Evolutionary conservation across 306 rosid species (phyloP).

Genomic region (Carpinus fangiana): DNA sequence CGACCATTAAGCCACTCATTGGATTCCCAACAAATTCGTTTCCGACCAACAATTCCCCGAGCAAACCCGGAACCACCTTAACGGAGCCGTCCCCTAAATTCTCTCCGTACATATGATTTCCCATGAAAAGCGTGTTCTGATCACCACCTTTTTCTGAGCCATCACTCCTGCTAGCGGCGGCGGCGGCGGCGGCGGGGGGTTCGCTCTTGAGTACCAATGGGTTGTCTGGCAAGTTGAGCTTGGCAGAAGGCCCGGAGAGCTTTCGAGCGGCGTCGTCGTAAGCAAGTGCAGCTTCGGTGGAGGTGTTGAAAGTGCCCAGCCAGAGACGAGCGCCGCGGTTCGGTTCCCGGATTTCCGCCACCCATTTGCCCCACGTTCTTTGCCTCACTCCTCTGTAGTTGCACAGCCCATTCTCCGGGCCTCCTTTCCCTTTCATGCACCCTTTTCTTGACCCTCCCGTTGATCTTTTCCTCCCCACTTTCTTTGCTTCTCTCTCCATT

Average conservation of each 20-base stretch:
- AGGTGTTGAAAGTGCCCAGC: conserved; percentile 40
- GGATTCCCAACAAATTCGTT: background rate
- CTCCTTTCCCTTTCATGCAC: conserved; percentile 39
- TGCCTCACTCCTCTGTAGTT: conserved; percentile 39
- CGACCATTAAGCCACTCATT: conserved; percentile 11
- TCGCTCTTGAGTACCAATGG: background rate
- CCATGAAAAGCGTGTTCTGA: background rate
- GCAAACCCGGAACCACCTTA: background rate
- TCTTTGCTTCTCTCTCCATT: conserved; percentile 9
- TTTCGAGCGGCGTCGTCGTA: conserved; percentile 33
- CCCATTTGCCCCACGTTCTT: conserved; percentile 47
- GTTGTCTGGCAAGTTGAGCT: conserved; percentile 28
- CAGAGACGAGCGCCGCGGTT: conserved; percentile 33
- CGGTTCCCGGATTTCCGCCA: conserved; percentile 37
- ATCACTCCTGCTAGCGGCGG: background rate
- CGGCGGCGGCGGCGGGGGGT: background rate
- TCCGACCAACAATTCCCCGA: conserved; percentile 9
- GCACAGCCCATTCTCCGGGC: conserved; percentile 30
- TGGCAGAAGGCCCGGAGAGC: conserved; percentile 30
- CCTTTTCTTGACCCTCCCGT: conserved; percentile 33
- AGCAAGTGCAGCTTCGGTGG: conserved; percentile 33
- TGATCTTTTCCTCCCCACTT: background rate
- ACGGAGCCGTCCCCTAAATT: background rate
- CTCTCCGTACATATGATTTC: background rate
- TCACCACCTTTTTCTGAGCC: background rate